These are phyloP conservation scores for Colletotrichum limetticola DNA, from an alignment of 2,329 filamentous ascomycete genomes.

Conservation along the genomic window DNA sequence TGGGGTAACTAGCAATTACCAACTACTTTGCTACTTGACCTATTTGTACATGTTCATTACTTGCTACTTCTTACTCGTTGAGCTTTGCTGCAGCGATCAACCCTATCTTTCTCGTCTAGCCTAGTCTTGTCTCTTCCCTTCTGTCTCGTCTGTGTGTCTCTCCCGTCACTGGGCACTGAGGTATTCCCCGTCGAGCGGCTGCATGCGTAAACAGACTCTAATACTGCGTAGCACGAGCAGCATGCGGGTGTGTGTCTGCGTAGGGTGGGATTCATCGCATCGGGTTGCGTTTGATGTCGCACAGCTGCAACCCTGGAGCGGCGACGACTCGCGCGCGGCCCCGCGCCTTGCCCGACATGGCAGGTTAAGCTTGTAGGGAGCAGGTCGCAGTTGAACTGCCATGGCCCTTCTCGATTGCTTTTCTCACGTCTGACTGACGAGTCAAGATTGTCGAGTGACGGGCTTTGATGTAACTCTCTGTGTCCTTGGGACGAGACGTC, in stretches of 20 bases:
- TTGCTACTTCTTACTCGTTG: not conserved
- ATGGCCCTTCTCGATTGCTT: not conserved
- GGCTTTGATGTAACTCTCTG: conserved; percentile 7
- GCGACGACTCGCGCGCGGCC: conserved; percentile 25
- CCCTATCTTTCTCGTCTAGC: conserved; percentile 1
- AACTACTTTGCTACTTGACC: not conserved
- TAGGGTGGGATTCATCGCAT: conserved; percentile 24
- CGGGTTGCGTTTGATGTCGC: conserved; percentile 18
- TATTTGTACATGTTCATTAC: not conserved
- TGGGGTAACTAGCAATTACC: not conserved
- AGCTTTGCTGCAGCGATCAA: not conserved
- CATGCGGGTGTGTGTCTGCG: conserved; percentile 16
- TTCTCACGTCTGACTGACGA: not conserved
- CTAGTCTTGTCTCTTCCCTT: not conserved
- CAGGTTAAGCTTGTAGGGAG: not conserved
- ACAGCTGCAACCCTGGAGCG: conserved; percentile 28
- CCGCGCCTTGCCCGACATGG: conserved; percentile 14
- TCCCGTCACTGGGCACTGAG: not conserved
- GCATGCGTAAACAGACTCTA: not conserved
- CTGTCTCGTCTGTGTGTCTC: conserved; percentile 6
- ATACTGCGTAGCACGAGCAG: not conserved
- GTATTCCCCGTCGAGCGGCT: not conserved
- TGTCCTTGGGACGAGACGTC: not conserved
- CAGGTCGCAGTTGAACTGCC: not conserved
- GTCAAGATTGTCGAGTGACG: conserved; percentile 20